phyloP scores from a whole-genome alignment of 805 yeast genomes.

The Metschnikowia baotianmanensis region DNA sequence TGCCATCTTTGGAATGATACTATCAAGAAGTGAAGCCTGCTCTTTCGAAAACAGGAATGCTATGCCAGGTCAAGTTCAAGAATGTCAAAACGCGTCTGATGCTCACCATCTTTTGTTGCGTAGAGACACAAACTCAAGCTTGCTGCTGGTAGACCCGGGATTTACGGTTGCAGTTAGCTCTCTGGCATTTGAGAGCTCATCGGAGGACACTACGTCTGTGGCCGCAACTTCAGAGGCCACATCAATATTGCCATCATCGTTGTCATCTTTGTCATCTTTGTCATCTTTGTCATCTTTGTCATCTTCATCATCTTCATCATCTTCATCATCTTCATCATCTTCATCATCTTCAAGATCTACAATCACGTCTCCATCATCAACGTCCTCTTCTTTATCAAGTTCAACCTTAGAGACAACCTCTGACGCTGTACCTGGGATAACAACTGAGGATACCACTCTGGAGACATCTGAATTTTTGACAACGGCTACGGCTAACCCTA shows the following conservation, averaged over 20 bases:
- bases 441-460: too few species aligned
- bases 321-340: neutral
- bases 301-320: neutral
- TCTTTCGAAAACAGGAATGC: too few species aligned
- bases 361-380: neutral
- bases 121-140: neutral
- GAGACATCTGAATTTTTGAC: neutral
- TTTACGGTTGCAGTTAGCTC: neutral
- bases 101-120: neutral
- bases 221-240: neutral
- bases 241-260: too few species aligned
- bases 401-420: neutral
- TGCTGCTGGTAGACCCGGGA: slow-evolving; percentile 2
- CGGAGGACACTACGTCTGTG: neutral
- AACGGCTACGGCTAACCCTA: neutral
- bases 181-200: neutral
- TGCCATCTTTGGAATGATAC: too few species aligned
- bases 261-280: too few species aligned
- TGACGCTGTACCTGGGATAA: too few species aligned
- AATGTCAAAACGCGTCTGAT: too few species aligned
- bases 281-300: neutral
- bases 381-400: neutral
- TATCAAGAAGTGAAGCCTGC: too few species aligned
- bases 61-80: too few species aligned
- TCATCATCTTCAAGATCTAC: neutral